phyloP scores from a whole-genome alignment of 768 basidiomycete genomes.

The Auricularia sp. region DNA sequence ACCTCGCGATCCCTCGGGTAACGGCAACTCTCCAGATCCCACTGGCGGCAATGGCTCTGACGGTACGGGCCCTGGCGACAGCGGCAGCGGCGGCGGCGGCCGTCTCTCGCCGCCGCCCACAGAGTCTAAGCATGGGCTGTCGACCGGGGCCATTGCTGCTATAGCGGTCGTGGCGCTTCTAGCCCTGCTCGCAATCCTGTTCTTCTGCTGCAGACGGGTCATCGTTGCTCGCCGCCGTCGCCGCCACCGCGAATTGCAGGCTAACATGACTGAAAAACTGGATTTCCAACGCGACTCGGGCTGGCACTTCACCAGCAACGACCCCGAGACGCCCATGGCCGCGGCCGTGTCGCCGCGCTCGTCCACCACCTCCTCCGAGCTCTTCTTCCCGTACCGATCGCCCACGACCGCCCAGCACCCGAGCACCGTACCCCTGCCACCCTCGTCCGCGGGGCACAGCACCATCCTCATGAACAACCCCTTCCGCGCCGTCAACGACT shows the following conservation, averaged over 20 bases:
- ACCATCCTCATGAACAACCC: not conserved
- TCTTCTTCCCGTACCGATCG: not conserved
- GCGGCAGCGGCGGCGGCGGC: not conserved
- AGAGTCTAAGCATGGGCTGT: not conserved
- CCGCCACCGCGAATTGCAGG: not conserved
- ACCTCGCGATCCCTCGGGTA: not conserved
- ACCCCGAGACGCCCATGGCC: not conserved
- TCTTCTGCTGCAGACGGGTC: not conserved
- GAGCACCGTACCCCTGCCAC: not conserved
- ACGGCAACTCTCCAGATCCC: not conserved
- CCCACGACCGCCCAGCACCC: not conserved
- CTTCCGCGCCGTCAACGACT: not conserved
- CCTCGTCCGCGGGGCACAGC: not conserved
- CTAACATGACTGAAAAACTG: not conserved
- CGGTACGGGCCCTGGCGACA: not conserved
- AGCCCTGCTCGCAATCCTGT: not conserved
- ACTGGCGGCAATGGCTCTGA: not conserved
- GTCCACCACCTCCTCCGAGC: not conserved
- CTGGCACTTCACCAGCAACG: not conserved
- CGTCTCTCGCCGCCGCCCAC: not conserved
- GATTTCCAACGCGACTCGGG: not conserved
- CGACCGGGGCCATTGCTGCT: not conserved
- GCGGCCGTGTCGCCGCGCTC: not conserved
- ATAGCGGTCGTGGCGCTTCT: not conserved
- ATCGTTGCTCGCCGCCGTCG: not conserved